Base-by-base conservation (phyloP, 2,329 filamentous ascomycete genomes). In the Ambrosiella xylebori region DNA sequence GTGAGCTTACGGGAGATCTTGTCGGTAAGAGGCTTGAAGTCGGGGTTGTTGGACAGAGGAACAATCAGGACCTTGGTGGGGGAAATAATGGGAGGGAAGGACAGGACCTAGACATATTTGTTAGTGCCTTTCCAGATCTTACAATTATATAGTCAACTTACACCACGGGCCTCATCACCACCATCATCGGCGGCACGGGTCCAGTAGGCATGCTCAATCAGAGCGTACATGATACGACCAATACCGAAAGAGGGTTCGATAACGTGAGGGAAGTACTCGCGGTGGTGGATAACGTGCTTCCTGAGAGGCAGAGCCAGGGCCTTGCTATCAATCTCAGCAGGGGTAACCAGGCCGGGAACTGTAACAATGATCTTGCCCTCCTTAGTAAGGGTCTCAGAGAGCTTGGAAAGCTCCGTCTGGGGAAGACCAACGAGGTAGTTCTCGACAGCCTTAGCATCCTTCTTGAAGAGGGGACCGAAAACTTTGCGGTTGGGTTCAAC, bases 161-260 rank as follows among this genome's bases (percentile, higher is more conserved):
- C 88, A 71, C 86, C 85, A 68, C 90, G 86, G 57, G 88, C 84
- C 69, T 93, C 89, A 54, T 73, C 80, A 57, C 71, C 84, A 56
- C 88, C 84, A 69, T 93, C 89, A 54, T 73, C 80, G 57, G 70
- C 84, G 61, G 69, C 76, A 63, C 93, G 86, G 57, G 84, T 88
- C 91, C 93, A 98, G 79, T 90, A 98, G 69, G 80, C 83, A 73
- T 98, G 93, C 74, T 98, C 93, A 68, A 95, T 86, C 66, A 98
- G 74, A 62, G 84, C 82, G 74, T 93, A 95, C 57, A 95, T 74
- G 61, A 95, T 95, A 65, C 89, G 80, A 57, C 89, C 89, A 66
- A 95, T 91, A 74, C 89, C 89, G 66, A 95, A 96, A 0, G 89
- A 95, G 1, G 89, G 88, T 72, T 95, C 89, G 64, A 95, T 90